Evolutionary conservation across 2,329 filamentous ascomycete genomes (phyloP), one percentile per base, ranked within the genome.

Genomic region (Apiospora hydei): DNA sequence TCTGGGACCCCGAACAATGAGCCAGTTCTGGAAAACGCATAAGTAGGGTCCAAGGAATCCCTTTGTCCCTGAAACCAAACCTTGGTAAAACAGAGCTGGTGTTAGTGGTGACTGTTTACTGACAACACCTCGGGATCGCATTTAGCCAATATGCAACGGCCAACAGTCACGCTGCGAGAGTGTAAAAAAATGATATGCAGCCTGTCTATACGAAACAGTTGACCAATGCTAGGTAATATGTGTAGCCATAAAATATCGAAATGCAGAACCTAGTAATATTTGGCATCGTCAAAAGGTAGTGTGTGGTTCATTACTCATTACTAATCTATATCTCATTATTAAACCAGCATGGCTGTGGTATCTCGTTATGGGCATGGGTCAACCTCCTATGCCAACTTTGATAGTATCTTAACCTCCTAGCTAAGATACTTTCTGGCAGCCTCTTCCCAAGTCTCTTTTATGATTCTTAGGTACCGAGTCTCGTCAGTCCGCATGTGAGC

Each of bases 381-480:
- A 34, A n/a, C n/a, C 11, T 67, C 18, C n/a, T 21, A 41, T 14
- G 34, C 41, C 14, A 64, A 38, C 5, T 38, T 38, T 8, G 51
- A 14, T 14, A 26, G 24, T 18, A 18, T 61, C 53, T 5, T 61
- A 16, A 10, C 53, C 51, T 24, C 57, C 30, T 38, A 66, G 16
- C 1, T 13, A 18, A 66, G 16, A 3, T 13, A 14, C 8, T 41
- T 44, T 57, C 67, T 46, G 44, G 49, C 67, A 46, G 69, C 74
- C 66, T 78, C 81, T 47, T 82, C 78, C 88, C 88, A 90, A 0
- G 83, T 82, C 71, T 85, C 82, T 53, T 76, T 82, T 3, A 89
- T 81, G 26, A 83, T 78, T 5, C 74, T 75, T 88, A 88, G 90
- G 76, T 90, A 90, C 71, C 87, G 80, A 66, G 80, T 77, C 38